phyloP scores from a whole-genome alignment of 192 early-diverging fungal species.

The Coemansia sp. region DNA sequence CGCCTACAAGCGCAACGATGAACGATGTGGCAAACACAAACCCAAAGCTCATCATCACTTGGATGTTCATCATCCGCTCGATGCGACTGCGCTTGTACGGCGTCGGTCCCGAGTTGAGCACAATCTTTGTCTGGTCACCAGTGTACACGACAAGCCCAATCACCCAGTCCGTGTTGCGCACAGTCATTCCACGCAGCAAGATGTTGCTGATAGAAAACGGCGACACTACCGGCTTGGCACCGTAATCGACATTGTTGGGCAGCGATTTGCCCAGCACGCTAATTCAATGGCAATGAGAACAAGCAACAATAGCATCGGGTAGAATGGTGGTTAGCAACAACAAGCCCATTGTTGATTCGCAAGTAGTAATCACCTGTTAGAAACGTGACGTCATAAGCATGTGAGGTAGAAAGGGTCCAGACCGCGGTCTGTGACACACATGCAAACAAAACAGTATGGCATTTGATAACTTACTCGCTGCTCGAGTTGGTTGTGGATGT shows the following conservation, averaged over 20 bases:
- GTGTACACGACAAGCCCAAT: conserved; percentile 88
- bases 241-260: conserved; percentile 34
- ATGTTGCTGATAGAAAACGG: conserved; percentile 76
- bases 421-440: conserved; percentile 1
- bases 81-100: conserved; percentile 91
- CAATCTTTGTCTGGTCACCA: conserved; percentile 92
- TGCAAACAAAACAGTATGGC: neutral
- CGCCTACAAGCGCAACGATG: conserved; percentile 64
- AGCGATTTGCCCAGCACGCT: conserved; percentile 58
- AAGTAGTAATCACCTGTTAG: neutral
- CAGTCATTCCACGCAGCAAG: conserved; percentile 85
- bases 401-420: neutral
- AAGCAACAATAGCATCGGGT: conserved; percentile 10
- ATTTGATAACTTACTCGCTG: conserved; percentile 27
- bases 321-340: neutral
- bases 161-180: conserved; percentile 89
- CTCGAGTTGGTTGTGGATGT: conserved; percentile 1
- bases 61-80: conserved; percentile 89
- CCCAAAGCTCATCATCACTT: conserved; percentile 77
- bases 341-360: neutral
- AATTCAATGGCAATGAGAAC: conserved; percentile 73
- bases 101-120: conserved; percentile 92
- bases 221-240: conserved; percentile 21
- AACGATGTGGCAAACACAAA: conserved; percentile 74
- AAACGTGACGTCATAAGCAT: neutral